Conservation (phyloP, 805 yeast species). For the Isabelozyma rhagii region DNA sequence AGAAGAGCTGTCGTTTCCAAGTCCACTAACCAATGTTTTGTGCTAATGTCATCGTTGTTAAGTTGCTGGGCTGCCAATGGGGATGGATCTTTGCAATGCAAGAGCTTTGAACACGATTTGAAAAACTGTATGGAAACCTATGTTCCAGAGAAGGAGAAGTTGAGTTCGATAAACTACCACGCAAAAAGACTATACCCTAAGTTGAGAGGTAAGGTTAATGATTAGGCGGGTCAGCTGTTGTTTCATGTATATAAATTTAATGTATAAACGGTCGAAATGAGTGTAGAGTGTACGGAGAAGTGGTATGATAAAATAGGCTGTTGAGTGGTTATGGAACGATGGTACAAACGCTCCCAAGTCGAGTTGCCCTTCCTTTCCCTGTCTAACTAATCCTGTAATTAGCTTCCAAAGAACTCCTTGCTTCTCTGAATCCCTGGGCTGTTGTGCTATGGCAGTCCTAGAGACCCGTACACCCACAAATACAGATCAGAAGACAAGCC, state of each 20-base stretch:
- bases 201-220: conserved; percentile 44
- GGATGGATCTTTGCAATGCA: conserved; percentile 71
- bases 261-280: background rate
- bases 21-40: conserved; percentile 68
- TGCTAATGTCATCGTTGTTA: conserved; percentile 77
- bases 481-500: no score
- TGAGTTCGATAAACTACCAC: conserved; percentile 52
- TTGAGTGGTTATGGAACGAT: no score
- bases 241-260: background rate
- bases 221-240: conserved; percentile 13
- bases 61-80: conserved; percentile 98
- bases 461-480: no score
- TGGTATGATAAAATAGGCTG: background rate
- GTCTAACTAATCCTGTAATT: no score
- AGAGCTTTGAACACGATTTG: conserved; percentile 61
- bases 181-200: conserved; percentile 55
- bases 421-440: no score
- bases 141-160: conserved; percentile 37
- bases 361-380: no score
- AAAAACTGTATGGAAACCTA: conserved; percentile 66
- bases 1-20: conserved; percentile 60
- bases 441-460: no score
- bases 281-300: background rate
- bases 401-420: no score
- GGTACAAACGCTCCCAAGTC: no score